Evolutionary conservation across 495 filamentous ascomycete species (phyloP), one percentile per base, ranked within the genome.

Genomic region (Penicillium macrosclerotiorum): DNA sequence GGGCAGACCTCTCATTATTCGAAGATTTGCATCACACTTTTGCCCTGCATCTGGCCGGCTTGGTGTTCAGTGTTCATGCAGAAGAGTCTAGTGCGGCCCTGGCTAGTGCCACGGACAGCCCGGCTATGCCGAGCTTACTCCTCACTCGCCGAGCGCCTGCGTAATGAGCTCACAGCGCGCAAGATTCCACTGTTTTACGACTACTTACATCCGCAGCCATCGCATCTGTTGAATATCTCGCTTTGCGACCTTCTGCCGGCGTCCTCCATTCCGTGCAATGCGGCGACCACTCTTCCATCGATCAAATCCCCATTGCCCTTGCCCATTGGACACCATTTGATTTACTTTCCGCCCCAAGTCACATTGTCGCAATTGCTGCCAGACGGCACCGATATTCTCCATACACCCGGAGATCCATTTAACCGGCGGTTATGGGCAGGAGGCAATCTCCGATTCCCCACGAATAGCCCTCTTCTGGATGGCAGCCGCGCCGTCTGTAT

Each of bases 371-470:
- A 75, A 13, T 67, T 92, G n/a, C 72, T 85, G 2, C 64, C 69
- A 3, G 89, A 94, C 58, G 88, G 89, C 27, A 87, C 86, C 0
- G 89, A 93, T 55, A 69, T 69, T 4, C 68, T 80, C 7, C 86
- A 90, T 48, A 78, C 69, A 27, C 89, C 89, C 0, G 84, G 84
- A 1, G 37, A 42, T 1, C 82, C 84, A 3, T 91, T 82, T 45
- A 73, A 71, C 31, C 73, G 85, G 30, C 78, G 88, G n/a, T 75
- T 94, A 63, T 94, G 89, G 89, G 86, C 84, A 25, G 88, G 88
- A 8, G 89, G 88, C 1, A 66, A 64, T 29, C 51, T 67, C 24
- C 62, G 49, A 46, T 75, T 67, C 45, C 55, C 59, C 8, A 55
- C 32, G 12, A 32, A 29, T 27, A 39, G 38, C n/a, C 55, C 66